Base-by-base conservation (phyloP, 163 green algal species). In the Picocystis sp. region DNA sequence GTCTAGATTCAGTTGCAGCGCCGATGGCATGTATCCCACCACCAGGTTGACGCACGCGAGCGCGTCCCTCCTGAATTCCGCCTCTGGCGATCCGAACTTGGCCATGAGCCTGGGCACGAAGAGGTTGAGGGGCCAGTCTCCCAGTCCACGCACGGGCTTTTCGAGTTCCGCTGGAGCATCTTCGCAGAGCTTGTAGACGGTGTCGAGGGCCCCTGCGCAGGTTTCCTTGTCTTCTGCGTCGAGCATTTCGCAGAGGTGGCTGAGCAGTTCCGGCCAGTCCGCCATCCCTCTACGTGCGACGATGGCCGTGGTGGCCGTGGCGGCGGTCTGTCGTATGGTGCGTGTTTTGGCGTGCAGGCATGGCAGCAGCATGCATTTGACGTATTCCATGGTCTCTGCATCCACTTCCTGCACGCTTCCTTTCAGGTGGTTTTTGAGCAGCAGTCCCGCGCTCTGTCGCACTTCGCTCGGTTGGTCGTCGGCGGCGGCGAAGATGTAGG, bases 401-500 rank as follows among this genome's bases (percentile, higher is more conserved):
- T 56, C 52, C 0, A 81, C 65, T 13, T 35, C 57, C 22, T 51
- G 56, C 52, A 74, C 87, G 42, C 78, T 65, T 19, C 65, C 34
- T 43, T 77, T 77, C 3, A 96, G 58, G 58, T 89, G 92, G 74
- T 98, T 98, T 64, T 96, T 96, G 24, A 98, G 70, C 50, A 94
- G 61, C 38, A 98, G 67, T 3, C 89, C 89, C 0, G 88, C 89
- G 35, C 62, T 77, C 62, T 98, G 89, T 12, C 89, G 69, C 1
- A 94, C 78, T 72, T 92, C 83, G 0, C 80, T 52, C 3, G 75
- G 58, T 11, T 89, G 61, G 13, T 67, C 69, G 47, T 89, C 77
- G 0, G 66, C 85, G 8, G 70, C 62, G 6, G 73, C 72, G 41
- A 98, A 81, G n/a, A 98, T 82, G 59, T 76, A 88, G 1, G 83